Evolutionary conservation across 1,284 basidiomycete genomes (phyloP).

Genomic region (Stereum hirsutum): DNA sequence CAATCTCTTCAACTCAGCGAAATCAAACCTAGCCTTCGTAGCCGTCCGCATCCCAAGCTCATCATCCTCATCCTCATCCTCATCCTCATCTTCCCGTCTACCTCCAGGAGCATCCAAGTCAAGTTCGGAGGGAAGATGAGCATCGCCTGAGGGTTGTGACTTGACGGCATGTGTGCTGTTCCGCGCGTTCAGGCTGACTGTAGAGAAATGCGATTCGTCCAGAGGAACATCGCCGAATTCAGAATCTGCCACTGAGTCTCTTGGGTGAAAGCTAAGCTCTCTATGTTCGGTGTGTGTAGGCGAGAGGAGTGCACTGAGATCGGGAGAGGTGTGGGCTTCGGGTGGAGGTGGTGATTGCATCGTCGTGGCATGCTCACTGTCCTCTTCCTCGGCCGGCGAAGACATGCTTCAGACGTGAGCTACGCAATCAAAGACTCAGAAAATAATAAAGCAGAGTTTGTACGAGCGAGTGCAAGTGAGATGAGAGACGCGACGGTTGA

Average conservation of each 20-base stretch:
- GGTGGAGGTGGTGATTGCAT: neutral
- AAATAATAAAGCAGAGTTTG: neutral
- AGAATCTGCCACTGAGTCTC: constrained; percentile 10
- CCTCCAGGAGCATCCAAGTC: too few species aligned
- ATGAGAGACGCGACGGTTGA: neutral
- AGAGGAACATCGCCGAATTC: constrained; percentile 12
- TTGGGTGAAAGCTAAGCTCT: constrained; percentile 1
- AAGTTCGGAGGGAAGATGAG: too few species aligned
- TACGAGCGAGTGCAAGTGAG: neutral
- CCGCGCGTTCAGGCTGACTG: constrained; percentile 36
- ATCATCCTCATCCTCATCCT: too few species aligned
- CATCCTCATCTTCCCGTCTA: too few species aligned
- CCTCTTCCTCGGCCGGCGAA: neutral
- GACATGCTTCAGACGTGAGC: neutral
- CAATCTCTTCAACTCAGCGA: too few species aligned
- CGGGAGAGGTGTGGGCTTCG: neutral
- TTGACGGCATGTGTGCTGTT: constrained; percentile 18
- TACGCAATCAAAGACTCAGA: neutral
- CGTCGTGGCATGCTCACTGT: neutral
- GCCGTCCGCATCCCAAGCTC: too few species aligned
- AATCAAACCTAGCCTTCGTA: too few species aligned
- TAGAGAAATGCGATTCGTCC: constrained; percentile 52
- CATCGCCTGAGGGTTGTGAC: constrained; percentile 39
- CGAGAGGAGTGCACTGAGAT: constrained; percentile 11
- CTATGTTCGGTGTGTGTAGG: constrained; percentile 6